These are phyloP conservation scores for Seminavis robusta DNA, from an alignment of 108 stramenopile genomes.

Conservation along the genomic window DNA sequence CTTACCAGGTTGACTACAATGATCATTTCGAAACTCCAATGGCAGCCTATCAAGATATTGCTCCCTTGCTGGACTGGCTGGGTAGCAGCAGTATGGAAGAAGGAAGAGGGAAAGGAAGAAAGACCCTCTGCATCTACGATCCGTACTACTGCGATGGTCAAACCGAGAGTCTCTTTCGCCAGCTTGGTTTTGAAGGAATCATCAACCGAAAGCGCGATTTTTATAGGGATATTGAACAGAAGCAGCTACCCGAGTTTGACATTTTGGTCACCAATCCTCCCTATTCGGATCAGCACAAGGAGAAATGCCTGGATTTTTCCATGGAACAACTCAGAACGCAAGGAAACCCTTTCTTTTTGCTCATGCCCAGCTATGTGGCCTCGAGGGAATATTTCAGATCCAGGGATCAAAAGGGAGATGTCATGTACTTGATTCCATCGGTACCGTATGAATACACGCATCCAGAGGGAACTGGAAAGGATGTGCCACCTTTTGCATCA, in stretches of 20 bases:
- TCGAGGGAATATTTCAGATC: slow-evolving; percentile 58
- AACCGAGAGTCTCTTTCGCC: slow-evolving; percentile 22
- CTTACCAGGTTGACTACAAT: slow-evolving; percentile 76
- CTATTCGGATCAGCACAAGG: slow-evolving; percentile 85
- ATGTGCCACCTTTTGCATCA: slow-evolving; percentile 65
- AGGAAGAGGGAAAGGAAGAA: slow-evolving; percentile 8
- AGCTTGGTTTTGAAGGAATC: slow-evolving; percentile 50
- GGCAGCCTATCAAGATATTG: slow-evolving; percentile 51
- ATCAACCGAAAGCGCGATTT: slow-evolving; percentile 80
- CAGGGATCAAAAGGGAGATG: slow-evolving; percentile 16
- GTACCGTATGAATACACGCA: slow-evolving; percentile 75
- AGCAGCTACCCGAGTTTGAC: slow-evolving; percentile 58
- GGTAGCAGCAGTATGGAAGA: too few species aligned
- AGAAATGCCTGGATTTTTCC: slow-evolving; percentile 68
- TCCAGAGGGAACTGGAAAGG: slow-evolving; percentile 84
- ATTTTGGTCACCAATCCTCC: slow-evolving; percentile 91
- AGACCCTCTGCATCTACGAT: slow-evolving; percentile 53
- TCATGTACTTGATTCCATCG: slow-evolving; percentile 59
- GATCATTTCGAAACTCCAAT: slow-evolving; percentile 85
- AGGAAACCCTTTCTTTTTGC: slow-evolving; percentile 63
- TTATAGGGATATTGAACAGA: slow-evolving; percentile 63
- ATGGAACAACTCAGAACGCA: slow-evolving; percentile 21
- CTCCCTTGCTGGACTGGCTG: slow-evolving; percentile 39
- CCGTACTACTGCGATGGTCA: slow-evolving; percentile 83
- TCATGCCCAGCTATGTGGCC: slow-evolving; percentile 89